Base-by-base conservation (phyloP, 805 yeast species). In the Ogataea zsoltii region DNA sequence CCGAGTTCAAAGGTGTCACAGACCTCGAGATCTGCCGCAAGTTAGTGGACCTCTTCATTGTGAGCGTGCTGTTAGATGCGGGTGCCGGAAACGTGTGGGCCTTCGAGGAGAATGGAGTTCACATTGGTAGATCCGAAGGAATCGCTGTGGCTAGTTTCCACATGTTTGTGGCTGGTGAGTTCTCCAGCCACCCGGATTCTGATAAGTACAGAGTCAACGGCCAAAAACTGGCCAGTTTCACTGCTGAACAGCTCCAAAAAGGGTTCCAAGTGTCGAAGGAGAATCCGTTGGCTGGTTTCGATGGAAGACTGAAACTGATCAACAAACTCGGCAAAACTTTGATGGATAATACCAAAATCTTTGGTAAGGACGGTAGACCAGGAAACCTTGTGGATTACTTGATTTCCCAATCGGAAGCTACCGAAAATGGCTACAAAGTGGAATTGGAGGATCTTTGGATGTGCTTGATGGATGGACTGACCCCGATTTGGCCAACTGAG, bases 51-150 rank as follows among this genome's bases (percentile, higher is more conserved):
- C 63, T 82, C 44, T 77, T 81, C 51, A 72, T 80, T 3, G 75
- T 82, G 28, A 77, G 84, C 46, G 88, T 82, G 3, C 61, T 82
- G 37, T 66, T 82, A 19, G 88, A 82, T 60, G 87, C 87, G 4
- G 88, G 88, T 17, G 86, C 87, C 0, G 88, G 87, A 15, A 75
- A 77, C 43, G 55, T 53, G 9, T 82, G 88, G 88, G 60, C 56
- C 33, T 82, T 68, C 54, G 54, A 48, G 2, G 83, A 79, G 48
- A 64, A 62, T 23, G 65, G 62, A 9, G 57, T 60, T 32, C 61
- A 58, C 21, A 61, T 61, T 38, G 63, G 62, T 25, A 69, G 88
- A 58, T 75, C 82, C 12, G 88, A 82, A 63, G 88, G 88, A 3
- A 65, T 80, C 41, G 88, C 87, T 4, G 75, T 82, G 37, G 85